A percentile compares a stretch with the other conserved stretches of the same genome.
Conservation (phyloP, 768 basidiomycete species). For the Pisolithus microcarpus region DNA sequence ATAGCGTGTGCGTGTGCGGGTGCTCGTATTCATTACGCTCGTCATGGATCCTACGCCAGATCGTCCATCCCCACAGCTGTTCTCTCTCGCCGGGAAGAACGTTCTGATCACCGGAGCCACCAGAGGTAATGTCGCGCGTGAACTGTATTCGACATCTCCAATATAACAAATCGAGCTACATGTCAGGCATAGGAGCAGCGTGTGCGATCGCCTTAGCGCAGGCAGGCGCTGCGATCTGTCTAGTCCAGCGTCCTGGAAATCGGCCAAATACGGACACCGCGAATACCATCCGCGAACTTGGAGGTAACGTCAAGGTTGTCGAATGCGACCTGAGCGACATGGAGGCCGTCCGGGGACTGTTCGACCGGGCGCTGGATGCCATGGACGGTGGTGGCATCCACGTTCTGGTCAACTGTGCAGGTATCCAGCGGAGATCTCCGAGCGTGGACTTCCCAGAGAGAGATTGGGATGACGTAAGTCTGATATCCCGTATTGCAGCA, state of each 20-base stretch:
- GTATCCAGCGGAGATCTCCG: conserved; percentile 52
- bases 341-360: conserved; percentile 41
- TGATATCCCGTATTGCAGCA: conserved; percentile 18
- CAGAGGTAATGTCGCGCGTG: conserved; percentile 46
- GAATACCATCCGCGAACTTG: conserved; percentile 30
- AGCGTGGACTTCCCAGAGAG: conserved; percentile 57
- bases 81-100: conserved; percentile 58
- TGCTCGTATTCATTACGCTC: too few species aligned
- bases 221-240: conserved; percentile 45
- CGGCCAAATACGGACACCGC: conserved; percentile 30
- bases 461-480: conserved; percentile 63
- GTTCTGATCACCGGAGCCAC: conserved; percentile 79
- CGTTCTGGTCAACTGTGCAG: conserved; percentile 64
- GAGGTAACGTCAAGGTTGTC: conserved; percentile 35
- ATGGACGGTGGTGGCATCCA: conserved; percentile 52
- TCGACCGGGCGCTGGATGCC: conserved; percentile 39
- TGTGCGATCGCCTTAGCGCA: conserved; percentile 50
- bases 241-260: conserved; percentile 37
- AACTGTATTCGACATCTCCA: conserved; percentile 1
- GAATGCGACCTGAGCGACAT: conserved; percentile 52
- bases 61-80: conserved; percentile 48
- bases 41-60: conserved; percentile 50
- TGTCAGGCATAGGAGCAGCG: conserved; percentile 46
- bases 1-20: not conserved
- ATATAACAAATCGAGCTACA: conserved; percentile 11